These are phyloP conservation scores for Coccomyxa subellipsoidea DNA, from an alignment of 163 green algal genomes.

Conservation along the genomic window DNA sequence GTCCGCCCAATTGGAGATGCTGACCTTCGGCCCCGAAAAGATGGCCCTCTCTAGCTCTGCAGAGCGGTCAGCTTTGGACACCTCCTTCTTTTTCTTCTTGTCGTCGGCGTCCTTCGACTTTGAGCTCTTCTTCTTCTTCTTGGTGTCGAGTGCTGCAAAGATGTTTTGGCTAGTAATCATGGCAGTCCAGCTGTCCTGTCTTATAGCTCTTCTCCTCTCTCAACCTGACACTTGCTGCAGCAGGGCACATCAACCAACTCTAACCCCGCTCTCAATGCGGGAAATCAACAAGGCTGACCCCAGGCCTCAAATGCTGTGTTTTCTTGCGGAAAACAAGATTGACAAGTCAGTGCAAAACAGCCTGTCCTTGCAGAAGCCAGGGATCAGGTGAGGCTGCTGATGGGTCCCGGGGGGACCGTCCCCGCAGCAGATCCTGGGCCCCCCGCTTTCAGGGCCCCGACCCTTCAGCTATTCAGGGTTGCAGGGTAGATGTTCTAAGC, in stretches of 20 bases:
- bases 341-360: neutral
- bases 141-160: constrained; percentile 16
- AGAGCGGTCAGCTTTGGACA: constrained; percentile 10
- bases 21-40: constrained; percentile 3
- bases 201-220: neutral
- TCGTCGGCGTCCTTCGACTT: constrained; percentile 39
- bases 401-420: neutral
- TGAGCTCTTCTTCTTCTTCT: constrained; percentile 68
- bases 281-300: neutral
- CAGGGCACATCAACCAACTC: neutral
- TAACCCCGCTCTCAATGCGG: neutral
- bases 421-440: neutral
- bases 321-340: neutral
- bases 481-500: too few relatives aligned
- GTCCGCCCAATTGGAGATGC: constrained; percentile 15
- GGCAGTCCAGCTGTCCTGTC: constrained; percentile 1
- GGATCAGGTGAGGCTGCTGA: neutral
- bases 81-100: constrained; percentile 12
- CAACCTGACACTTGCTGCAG: neutral
- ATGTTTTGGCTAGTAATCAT: constrained; percentile 15
- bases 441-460: neutral
- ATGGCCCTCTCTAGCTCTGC: constrained; percentile 8
- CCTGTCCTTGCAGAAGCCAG: neutral
- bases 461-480: too few relatives aligned
- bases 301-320: neutral